phyloP scores from a whole-genome alignment of 2,329 filamentous ascomycete genomes.

The Colletotrichum sp. region DNA sequence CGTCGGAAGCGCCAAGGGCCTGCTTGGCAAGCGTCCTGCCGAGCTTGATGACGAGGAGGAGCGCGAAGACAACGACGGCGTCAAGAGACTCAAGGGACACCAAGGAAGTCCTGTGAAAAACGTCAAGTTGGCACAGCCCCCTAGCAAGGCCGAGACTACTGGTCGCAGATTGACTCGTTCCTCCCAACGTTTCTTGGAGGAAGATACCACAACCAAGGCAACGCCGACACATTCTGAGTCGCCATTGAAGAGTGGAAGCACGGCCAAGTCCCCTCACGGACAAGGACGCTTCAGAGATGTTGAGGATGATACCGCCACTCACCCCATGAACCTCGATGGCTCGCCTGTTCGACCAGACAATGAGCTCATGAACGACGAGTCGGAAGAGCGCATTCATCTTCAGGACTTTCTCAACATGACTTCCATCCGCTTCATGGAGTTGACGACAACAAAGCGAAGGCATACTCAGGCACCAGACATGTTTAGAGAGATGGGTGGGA shows the following conservation, averaged over 20 bases:
- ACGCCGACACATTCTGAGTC: constrained; percentile 52
- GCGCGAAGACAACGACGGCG: constrained; percentile 61
- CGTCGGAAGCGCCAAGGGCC: constrained; percentile 74
- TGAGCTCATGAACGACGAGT: constrained; percentile 52
- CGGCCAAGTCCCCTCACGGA: constrained; percentile 60
- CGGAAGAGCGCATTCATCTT: constrained; percentile 73
- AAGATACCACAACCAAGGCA: constrained; percentile 34
- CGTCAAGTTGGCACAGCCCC: constrained; percentile 71
- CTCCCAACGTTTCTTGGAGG: constrained; percentile 50
- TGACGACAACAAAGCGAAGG: constrained; percentile 93
- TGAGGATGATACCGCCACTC: constrained; percentile 48
- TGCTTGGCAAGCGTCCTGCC: constrained; percentile 75
- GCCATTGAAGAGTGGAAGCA: constrained; percentile 46
- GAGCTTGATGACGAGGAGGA: constrained; percentile 73
- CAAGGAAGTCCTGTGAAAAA: constrained; percentile 81
- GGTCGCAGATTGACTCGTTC: constrained; percentile 64
- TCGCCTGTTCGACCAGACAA: constrained; percentile 42
- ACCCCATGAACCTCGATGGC: constrained; percentile 50
- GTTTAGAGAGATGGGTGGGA: constrained; percentile 47
- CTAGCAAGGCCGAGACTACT: constrained; percentile 68
- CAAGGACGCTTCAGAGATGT: constrained; percentile 62
- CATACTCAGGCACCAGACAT: constrained; percentile 74
- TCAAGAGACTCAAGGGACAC: constrained; percentile 74
- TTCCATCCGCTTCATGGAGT: constrained; percentile 96
- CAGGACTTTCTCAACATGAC: constrained; percentile 96